A percentile compares a stretch with the other conserved stretches of the same genome.
These are phyloP conservation scores for Agaricus sinodeliciosus DNA, from an alignment of 768 basidiomycete genomes.

Conservation along the genomic window DNA sequence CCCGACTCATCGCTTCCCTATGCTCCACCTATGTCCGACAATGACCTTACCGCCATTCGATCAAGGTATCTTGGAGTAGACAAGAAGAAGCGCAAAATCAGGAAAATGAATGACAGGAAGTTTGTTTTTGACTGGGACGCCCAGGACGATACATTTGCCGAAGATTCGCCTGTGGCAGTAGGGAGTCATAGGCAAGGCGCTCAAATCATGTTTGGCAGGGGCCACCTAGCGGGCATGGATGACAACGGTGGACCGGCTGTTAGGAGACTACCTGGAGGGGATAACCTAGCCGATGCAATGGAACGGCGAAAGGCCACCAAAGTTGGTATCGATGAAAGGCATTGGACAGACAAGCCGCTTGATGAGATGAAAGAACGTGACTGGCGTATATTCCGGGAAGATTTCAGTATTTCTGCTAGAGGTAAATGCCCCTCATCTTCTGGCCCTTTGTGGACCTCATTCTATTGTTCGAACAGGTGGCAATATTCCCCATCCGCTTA, in stretches of 20 bases:
- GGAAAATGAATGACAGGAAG: constrained; percentile 93
- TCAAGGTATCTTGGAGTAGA: constrained; percentile 93
- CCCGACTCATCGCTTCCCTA: constrained; percentile 31
- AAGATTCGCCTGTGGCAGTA: constrained; percentile 66
- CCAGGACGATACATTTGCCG: constrained; percentile 87
- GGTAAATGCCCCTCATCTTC: constrained; percentile 39
- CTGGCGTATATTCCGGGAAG: constrained; percentile 98
- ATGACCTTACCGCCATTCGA: constrained; percentile 76
- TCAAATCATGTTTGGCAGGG: constrained; percentile 85
- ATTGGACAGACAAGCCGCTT: constrained; percentile 95
- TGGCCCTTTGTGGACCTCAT: neutral
- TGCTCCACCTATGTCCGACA: constrained; percentile 68
- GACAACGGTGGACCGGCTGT: constrained; percentile 52
- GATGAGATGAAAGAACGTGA: constrained; percentile 95
- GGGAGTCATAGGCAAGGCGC: constrained; percentile 74
- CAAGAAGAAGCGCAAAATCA: constrained; percentile 90
- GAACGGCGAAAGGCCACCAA: constrained; percentile 80
- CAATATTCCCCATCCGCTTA: constrained; percentile 86
- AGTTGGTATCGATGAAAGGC: constrained; percentile 83
- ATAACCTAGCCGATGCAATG: constrained; percentile 70
- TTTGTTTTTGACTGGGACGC: constrained; percentile 99
- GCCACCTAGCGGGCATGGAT: constrained; percentile 82
- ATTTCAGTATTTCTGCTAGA: constrained; percentile 92
- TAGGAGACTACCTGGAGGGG: constrained; percentile 27
- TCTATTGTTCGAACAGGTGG: constrained; percentile 52